Conservation (phyloP, 1,284 basidiomycete species). For the Rhodotorula glutinis region DNA sequence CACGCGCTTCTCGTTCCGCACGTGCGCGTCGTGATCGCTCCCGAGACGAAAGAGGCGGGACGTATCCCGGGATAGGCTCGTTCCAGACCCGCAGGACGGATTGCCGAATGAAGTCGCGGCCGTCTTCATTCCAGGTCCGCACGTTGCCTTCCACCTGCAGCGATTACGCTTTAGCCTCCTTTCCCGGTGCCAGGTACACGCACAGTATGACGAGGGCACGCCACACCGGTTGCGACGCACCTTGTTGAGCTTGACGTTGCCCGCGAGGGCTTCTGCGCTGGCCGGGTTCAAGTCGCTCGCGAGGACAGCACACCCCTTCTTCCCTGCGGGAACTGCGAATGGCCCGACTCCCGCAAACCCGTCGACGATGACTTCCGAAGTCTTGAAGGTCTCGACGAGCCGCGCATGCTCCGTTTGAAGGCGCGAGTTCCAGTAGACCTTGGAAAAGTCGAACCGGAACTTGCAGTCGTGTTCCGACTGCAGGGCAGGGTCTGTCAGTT, state of each 20-base stretch:
- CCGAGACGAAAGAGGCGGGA: constrained; percentile 55
- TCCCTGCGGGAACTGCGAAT: constrained; percentile 82
- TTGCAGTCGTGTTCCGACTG: constrained; percentile 78
- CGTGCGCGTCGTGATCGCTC: constrained; percentile 48
- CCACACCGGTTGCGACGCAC: too few species aligned
- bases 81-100: constrained; percentile 59
- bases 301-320: constrained; percentile 75
- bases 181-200: too few species aligned
- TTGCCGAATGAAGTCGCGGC: constrained; percentile 72
- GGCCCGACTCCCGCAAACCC: constrained; percentile 98
- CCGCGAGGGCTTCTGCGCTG: constrained; percentile 71
- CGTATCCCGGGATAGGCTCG: constrained; percentile 59
- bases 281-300: constrained; percentile 95
- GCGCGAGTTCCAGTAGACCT: constrained; percentile 98
- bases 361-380: constrained; percentile 75
- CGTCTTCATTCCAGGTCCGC: constrained; percentile 72
- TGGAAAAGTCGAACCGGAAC: constrained; percentile 91
- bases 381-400: constrained; percentile 66
- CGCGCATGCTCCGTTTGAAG: constrained; percentile 87
- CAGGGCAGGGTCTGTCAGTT: neutral
- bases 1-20: constrained; percentile 4
- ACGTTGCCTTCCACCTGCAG: constrained; percentile 65
- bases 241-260: constrained; percentile 71
- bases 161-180: neutral
- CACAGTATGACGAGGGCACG: too few species aligned